These are phyloP conservation scores for Gynochthodes officinalis DNA, from an alignment of 257 asterid species.

Conservation along the genomic window DNA sequence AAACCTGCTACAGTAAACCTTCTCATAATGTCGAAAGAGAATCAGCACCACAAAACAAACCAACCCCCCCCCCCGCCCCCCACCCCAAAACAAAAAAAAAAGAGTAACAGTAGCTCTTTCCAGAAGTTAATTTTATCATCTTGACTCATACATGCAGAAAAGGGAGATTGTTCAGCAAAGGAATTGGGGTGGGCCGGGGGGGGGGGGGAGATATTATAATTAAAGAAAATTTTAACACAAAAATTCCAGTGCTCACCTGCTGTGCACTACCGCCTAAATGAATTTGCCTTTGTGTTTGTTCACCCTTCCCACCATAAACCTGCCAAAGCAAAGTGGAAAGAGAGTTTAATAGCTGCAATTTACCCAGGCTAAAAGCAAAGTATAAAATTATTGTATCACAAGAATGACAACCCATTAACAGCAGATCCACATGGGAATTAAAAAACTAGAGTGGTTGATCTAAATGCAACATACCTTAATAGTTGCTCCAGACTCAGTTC, in stretches of 20 bases:
- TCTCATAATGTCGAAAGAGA: no score
- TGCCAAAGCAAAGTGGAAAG: conserved; percentile 25
- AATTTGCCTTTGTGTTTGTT: conserved; percentile 85
- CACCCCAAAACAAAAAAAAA: background rate
- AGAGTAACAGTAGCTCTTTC: background rate
- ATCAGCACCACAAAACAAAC: no score
- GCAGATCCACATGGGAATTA: background rate
- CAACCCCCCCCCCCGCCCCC: no score
- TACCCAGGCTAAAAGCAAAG: background rate
- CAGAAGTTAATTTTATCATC: background rate
- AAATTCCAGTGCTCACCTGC: conserved; percentile 48
- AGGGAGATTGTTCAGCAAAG: background rate
- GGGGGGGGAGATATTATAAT: background rate
- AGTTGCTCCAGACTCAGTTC: conserved; percentile 89
- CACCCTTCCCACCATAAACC: conserved; percentile 94
- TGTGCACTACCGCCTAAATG: conserved; percentile 81
- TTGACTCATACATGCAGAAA: background rate
- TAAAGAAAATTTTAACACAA: background rate
- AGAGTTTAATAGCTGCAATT: background rate
- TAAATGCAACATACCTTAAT: conserved; percentile 54
- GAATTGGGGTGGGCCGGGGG: no score
- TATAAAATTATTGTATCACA: background rate
- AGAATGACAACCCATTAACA: background rate
- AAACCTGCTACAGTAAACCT: no score
- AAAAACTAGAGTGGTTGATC: background rate